These are phyloP conservation scores for Phytomonas sp. DNA, from an alignment of 208 protist genomes.

Conservation along the genomic window DNA sequence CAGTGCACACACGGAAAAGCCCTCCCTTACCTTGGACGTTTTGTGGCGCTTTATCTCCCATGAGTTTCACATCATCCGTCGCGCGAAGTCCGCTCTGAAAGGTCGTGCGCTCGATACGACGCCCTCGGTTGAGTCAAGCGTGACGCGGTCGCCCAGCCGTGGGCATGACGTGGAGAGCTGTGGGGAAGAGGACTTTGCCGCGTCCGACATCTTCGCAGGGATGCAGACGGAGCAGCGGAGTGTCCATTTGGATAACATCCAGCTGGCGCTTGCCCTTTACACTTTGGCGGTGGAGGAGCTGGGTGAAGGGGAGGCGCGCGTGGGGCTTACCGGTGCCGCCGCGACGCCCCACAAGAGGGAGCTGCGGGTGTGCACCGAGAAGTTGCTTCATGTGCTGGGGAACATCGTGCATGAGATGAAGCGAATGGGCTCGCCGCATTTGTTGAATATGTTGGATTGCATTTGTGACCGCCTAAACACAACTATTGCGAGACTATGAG, in stretches of 20 bases:
- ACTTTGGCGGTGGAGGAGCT: conserved; percentile 25
- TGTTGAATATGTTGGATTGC: conserved; percentile 14
- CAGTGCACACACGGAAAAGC: not conserved
- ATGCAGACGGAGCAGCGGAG: conserved; percentile 17
- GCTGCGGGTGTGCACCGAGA: conserved; percentile 25
- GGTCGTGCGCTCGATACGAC: conserved; percentile 9
- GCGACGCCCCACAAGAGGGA: conserved; percentile 14
- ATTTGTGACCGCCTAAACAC: conserved; percentile 6
- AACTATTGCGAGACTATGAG: not conserved
- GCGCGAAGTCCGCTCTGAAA: conserved; percentile 12
- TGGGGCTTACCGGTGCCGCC: conserved; percentile 17
- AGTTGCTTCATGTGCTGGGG: conserved; percentile 32
- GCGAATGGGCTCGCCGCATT: conserved; percentile 21
- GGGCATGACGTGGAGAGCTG: conserved; percentile 25
- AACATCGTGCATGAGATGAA: conserved; percentile 33
- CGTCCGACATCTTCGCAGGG: conserved; percentile 9
- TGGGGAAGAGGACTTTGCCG: conserved; percentile 19
- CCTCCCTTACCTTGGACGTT: conserved; percentile 34
- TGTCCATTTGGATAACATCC: conserved; percentile 44
- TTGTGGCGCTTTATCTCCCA: conserved; percentile 53
- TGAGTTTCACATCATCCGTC: conserved; percentile 47
- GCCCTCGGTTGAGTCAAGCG: conserved; percentile 33
- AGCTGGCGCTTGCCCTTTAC: conserved; percentile 56
- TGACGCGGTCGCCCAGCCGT: conserved; percentile 23
- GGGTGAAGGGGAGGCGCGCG: not conserved